Evolutionary conservation across 768 basidiomycete genomes (phyloP), one percentile per base, ranked within the genome.

Genomic region (Artomyces pyxidatus): DNA sequence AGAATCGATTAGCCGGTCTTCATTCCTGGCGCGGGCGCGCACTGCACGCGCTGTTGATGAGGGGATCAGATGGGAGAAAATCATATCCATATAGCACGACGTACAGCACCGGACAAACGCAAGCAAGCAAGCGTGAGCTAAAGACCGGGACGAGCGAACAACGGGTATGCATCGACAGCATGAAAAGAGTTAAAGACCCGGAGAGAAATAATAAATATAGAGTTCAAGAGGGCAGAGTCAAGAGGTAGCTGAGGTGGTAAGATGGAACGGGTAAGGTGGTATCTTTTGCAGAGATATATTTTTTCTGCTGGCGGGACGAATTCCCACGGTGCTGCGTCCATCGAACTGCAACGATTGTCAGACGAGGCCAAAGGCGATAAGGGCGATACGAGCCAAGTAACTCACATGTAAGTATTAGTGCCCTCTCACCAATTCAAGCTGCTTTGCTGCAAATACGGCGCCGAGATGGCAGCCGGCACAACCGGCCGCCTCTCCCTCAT

Each of bases 401-500:
- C n/a, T n/a, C n/a, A n/a, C 27, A 35, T 10, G n/a, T 1, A n/a
- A 8, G 22, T 5, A 37, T 46, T 12, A 46, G 30, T 35, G 35
- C 22, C 22, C 22, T 25, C 22, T 72, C 70, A 91, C 87, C 88
- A 91, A 64, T 88, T 86, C 80, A 90, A 80, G 57, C 80, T 90
- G 66, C 83, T 91, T 68, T 88, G 84, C 60, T 77, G 71, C 66
- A 91, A 61, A 52, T 89, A 76, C 17, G 89, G 88, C 43, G 85
- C 77, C 2, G 82, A 84, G 52, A 91, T 90, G 30, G 78, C 68
- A n/a, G 64, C 72, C n/a, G 84, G 74, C 22, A 72, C 60, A 37
- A 86, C 72, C 50, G 73, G 69, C 58, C 80, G 70, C 42, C 85
- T 72, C 68, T 84, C 77, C 48, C 72, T 74, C 73, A 77, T 74